Base-by-base conservation (phyloP, 257 asterid species). In the Scutellaria barbata region DNA sequence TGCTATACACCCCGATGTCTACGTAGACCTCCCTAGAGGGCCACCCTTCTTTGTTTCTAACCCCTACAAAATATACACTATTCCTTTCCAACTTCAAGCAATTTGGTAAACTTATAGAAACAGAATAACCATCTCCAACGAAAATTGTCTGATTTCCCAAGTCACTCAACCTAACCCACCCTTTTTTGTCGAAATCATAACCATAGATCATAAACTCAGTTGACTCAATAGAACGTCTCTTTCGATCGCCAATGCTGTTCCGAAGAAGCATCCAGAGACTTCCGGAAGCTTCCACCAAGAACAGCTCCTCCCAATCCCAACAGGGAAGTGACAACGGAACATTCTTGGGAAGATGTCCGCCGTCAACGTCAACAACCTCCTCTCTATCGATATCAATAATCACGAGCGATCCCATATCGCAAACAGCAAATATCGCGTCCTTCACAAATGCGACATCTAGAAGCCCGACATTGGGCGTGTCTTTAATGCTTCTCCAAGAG, bases 221-320 rank as follows among this genome's bases (percentile, higher is more conserved):
- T 5, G 76, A 62, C 35, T 58, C 66, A 0, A 56, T 8, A n/a
- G 60, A 43, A 52, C 17, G 14, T 51, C 47, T 61, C 61, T 58
- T 13, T 2, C 6, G 57, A 20, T 17, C 41, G 50, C 56, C 18
- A 41, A 5, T 42, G 1, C 1, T 22, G 55, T 33, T 9, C 22
- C 75, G 58, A 45, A 45, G 16, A 80, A 56, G 74, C 68, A 78
- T 68, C 82, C 76, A 78, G 10, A 78, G 69, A 16, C 55, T 47
- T 12, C 82, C 79, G 39, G 76, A 74, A 4, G 82, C 69, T 74
- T 73, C 79, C 10, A 78, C 82, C 82, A 78, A 73, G 39, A 47
- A 61, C 25, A 68, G 14, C 7, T 61, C 46, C 10, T 73, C 68
- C 48, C 61, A 77, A 3, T 57, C 55, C 79, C 79, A 66, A 37